These are phyloP conservation scores for Fusarium sp. DNA, from an alignment of 2,329 filamentous ascomycete species.

Conservation along the genomic window DNA sequence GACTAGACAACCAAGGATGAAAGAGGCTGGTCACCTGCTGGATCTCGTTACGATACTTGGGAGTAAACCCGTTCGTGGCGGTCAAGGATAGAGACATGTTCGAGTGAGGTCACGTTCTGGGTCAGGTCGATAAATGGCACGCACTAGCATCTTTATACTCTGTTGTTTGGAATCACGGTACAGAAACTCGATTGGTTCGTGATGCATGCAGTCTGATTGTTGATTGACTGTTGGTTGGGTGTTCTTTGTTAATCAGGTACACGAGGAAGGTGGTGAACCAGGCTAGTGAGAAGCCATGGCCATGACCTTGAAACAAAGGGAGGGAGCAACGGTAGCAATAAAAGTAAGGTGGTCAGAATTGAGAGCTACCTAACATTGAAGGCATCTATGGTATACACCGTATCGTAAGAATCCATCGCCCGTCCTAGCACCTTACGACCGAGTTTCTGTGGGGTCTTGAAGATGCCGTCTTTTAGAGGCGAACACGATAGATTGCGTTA, in stretches of 20 bases:
- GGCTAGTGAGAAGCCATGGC: neutral
- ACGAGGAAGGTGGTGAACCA: neutral
- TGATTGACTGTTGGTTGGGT: neutral
- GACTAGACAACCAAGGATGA: rapidly evolving
- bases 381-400: neutral
- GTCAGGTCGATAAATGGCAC: neutral
- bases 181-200: neutral
- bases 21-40: neutral
- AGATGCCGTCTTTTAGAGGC: neutral
- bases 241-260: neutral
- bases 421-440: neutral
- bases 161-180: neutral
- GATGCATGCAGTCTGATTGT: neutral
- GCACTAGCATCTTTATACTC: neutral
- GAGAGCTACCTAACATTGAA: too few species aligned
- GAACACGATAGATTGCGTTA: neutral
- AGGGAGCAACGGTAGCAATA: neutral
- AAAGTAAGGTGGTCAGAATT: too few species aligned
- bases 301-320: neutral
- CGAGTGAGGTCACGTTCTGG: neutral
- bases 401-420: neutral
- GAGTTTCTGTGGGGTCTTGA: neutral
- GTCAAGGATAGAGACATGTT: neutral
- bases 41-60: slow-evolving; percentile 18
- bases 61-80: neutral